These are phyloP conservation scores for Flaveria bidentis DNA, from an alignment of 129 eudicot species.

Conservation along the genomic window DNA sequence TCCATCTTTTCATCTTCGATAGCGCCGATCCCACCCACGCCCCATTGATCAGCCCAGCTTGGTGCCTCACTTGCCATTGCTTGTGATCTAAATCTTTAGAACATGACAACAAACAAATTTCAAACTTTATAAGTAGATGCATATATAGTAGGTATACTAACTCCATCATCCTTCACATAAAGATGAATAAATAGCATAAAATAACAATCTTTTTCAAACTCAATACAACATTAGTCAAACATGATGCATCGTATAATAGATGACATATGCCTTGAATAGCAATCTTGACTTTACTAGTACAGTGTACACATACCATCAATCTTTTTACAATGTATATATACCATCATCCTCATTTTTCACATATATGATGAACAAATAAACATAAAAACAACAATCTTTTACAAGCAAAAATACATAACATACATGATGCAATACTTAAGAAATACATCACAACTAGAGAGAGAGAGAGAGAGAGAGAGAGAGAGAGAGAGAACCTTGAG, in stretches of 20 bases:
- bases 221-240: not conserved
- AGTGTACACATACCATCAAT: too few relatives aligned
- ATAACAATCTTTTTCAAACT: not conserved
- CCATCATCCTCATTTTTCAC: not conserved
- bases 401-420: not conserved
- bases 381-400: too few relatives aligned
- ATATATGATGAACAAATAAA: not conserved
- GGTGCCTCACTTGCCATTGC: constrained; percentile 63
- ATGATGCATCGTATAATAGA: not conserved
- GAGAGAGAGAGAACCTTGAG: constrained; percentile 1
- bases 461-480: constrained; percentile 19
- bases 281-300: too few relatives aligned
- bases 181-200: not conserved
- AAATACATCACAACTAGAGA: constrained; percentile 1
- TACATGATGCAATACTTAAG: too few relatives aligned
- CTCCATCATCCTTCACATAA: not conserved
- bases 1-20: constrained; percentile 52
- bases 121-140: not conserved
- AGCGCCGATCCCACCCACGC: constrained; percentile 92
- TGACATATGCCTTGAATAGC: not conserved
- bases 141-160: not conserved
- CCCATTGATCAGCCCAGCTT: constrained; percentile 99
- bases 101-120: not conserved
- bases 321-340: too few relatives aligned
- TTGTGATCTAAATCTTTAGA: constrained; percentile 1